Evolutionary conservation across 1,139 yeast genomes (phyloP).

Genomic region (Saccharomyces hybrid): DNA sequence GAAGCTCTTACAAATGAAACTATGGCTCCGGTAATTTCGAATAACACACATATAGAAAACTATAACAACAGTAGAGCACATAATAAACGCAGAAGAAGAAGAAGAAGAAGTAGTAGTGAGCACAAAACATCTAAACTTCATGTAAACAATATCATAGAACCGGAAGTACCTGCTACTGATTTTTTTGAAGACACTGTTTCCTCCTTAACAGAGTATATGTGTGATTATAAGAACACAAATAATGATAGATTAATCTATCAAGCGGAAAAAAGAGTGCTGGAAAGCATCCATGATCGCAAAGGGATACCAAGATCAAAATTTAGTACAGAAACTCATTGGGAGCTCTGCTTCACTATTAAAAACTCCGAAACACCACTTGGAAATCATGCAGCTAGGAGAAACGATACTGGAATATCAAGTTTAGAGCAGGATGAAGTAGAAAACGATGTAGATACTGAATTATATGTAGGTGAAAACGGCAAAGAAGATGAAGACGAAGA

Average conservation of each 20-base stretch:
- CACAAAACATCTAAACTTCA: background rate
- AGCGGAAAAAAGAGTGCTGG: background rate
- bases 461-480: background rate
- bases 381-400: background rate
- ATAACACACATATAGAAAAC: constrained; percentile 40
- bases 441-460: background rate
- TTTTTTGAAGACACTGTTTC: background rate
- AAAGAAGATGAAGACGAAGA: background rate
- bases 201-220: background rate
- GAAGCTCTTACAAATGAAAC: constrained; percentile 2
- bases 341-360: background rate
- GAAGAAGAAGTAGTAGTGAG: background rate
- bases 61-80: background rate
- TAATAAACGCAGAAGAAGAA: background rate
- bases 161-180: background rate
- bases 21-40: constrained; percentile 29
- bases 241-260: background rate
- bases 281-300: background rate
- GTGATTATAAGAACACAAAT: background rate
- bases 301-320: background rate
- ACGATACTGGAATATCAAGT: background rate
- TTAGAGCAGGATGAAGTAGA: background rate
- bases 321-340: background rate
- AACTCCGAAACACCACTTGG: background rate
- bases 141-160: background rate